These are phyloP conservation scores for Heliamphora exappendiculata DNA, from an alignment of 148 eudicot species.

Conservation along the genomic window DNA sequence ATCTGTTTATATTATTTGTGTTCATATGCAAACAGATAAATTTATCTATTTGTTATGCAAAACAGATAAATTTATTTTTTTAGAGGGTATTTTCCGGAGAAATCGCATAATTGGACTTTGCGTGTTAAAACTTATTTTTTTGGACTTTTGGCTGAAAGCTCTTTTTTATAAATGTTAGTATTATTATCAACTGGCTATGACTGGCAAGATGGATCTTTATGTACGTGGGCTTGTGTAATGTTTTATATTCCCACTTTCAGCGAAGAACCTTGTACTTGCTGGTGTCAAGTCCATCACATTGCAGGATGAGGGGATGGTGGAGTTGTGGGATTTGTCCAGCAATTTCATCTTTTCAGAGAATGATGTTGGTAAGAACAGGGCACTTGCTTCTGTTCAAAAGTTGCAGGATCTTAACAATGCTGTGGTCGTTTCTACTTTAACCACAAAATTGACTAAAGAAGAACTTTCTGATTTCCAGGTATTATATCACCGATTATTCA, in stretches of 20 bases:
- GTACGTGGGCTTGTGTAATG: not conserved
- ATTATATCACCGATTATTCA: not conserved
- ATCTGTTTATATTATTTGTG: no score
- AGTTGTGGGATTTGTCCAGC: constrained; percentile 68
- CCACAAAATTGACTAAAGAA: constrained; percentile 36
- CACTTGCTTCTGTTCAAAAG: constrained; percentile 57
- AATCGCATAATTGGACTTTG: no score
- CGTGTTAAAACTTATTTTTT: no score
- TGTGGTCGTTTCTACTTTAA: constrained; percentile 47
- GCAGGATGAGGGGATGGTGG: constrained; percentile 62
- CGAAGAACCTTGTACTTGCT: constrained; percentile 66
- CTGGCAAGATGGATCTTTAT: not conserved
- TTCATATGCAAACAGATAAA: no score
- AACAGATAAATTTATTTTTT: no score
- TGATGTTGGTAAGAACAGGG: constrained; percentile 71
- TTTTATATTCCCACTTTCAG: constrained; percentile 22
- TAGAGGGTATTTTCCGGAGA: no score
- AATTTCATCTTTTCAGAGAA: constrained; percentile 56
- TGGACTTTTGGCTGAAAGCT: no score
- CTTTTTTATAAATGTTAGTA: not conserved
- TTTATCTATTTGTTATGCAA: no score
- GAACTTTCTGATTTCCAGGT: constrained; percentile 66
- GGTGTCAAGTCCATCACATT: constrained; percentile 72
- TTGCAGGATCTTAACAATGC: constrained; percentile 68
- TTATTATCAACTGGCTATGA: not conserved